A percentile compares a stretch with the other conserved stretches of the same genome.
These are phyloP conservation scores for Termitomyces sp. DNA, from an alignment of 768 basidiomycete species.

Conservation along the genomic window DNA sequence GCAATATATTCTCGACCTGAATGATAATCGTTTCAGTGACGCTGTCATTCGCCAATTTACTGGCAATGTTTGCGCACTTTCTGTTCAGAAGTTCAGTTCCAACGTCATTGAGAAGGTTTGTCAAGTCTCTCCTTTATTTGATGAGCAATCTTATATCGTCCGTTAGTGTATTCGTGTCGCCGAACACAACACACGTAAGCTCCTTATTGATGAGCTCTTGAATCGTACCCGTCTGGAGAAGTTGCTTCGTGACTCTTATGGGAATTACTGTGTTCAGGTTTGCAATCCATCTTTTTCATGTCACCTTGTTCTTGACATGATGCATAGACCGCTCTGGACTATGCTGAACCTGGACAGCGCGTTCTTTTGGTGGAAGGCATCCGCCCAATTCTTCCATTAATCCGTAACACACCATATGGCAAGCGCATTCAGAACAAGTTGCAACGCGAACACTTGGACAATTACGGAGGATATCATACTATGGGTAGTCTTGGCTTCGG, in stretches of 20 bases:
- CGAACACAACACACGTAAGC: constrained; percentile 89
- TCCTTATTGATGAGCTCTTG: constrained; percentile 90
- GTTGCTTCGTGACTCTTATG: constrained; percentile 91
- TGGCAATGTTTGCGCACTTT: constrained; percentile 95
- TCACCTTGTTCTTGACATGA: constrained; percentile 6
- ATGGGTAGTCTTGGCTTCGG: constrained; percentile 54
- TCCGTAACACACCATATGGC: constrained; percentile 98
- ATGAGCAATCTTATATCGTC: not conserved
- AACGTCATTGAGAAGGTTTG: constrained; percentile 95
- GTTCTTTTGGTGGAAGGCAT: constrained; percentile 93
- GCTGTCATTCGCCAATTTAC: constrained; percentile 95
- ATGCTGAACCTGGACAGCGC: constrained; percentile 92
- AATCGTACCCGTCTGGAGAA: constrained; percentile 95
- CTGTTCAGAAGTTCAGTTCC: constrained; percentile 98
- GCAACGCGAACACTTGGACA: constrained; percentile 87
- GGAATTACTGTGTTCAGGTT: constrained; percentile 92
- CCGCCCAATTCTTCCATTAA: constrained; percentile 95
- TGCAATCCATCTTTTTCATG: constrained; percentile 12
- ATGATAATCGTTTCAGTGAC: constrained; percentile 98
- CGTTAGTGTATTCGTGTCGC: constrained; percentile 82
- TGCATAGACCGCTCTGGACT: constrained; percentile 88
- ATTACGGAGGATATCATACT: constrained; percentile 51
- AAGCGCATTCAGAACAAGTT: constrained; percentile 99
- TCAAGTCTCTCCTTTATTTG: not conserved
- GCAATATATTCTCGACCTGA: constrained; percentile 97